phyloP scores from a whole-genome alignment of 768 basidiomycete genomes.

The Lactarius tabidus region DNA sequence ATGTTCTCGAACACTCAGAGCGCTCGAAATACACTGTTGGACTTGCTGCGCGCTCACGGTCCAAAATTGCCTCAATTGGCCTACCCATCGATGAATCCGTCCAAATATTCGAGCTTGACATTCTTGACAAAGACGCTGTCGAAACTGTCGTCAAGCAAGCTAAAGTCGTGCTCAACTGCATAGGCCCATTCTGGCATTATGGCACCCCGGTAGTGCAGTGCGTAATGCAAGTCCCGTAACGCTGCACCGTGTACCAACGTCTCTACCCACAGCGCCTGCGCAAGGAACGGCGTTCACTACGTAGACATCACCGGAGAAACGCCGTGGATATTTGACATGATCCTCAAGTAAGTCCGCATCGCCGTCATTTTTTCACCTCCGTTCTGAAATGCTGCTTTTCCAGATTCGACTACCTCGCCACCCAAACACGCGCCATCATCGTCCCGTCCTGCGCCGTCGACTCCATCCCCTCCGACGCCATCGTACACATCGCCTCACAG shows the following conservation, averaged over 20 bases:
- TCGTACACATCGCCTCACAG: constrained; percentile 63
- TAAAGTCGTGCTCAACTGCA: constrained; percentile 69
- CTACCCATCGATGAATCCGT: constrained; percentile 29
- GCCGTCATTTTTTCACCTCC: not conserved
- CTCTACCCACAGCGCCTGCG: constrained; percentile 54
- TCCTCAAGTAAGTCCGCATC: constrained; percentile 46
- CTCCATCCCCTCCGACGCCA: constrained; percentile 71
- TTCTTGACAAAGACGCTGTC: constrained; percentile 49
- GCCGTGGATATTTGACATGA: constrained; percentile 60
- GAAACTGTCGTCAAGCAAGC: constrained; percentile 53
- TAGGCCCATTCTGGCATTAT: constrained; percentile 71
- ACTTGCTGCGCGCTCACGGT: constrained; percentile 21
- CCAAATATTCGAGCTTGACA: constrained; percentile 52
- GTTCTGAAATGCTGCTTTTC: constrained; percentile 5
- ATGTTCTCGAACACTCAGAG: constrained; percentile 23
- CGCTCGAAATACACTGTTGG: constrained; percentile 21
- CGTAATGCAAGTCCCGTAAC: constrained; percentile 26
- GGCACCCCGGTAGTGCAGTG: constrained; percentile 71
- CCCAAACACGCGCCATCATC: constrained; percentile 66
- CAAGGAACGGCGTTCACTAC: constrained; percentile 71
- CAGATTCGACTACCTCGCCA: constrained; percentile 71
- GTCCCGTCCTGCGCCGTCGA: constrained; percentile 78
- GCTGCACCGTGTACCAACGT: not conserved
- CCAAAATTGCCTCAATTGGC: constrained; percentile 14
- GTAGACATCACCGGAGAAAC: constrained; percentile 80